Percentiles rank a stretch among this genome's conserved stretches.
Conservation (phyloP, 345 rosid species). For the Erucastrum elatum region DNA sequence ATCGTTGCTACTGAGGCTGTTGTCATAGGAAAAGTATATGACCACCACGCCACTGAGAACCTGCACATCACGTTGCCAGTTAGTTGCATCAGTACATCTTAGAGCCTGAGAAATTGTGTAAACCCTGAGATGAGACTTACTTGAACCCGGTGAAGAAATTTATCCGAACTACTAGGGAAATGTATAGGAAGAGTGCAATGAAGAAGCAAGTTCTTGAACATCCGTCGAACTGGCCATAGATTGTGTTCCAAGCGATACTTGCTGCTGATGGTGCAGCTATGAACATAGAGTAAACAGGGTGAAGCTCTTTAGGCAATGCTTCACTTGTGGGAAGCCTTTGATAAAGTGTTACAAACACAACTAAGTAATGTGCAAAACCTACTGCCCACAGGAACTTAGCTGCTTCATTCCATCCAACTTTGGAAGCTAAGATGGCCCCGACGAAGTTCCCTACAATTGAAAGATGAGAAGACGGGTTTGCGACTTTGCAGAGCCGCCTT, state of each 20-base stretch:
- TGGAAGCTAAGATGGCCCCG: slow-evolving; percentile 84
- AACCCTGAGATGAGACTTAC: slow-evolving; percentile 40
- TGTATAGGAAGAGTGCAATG: slow-evolving; percentile 82
- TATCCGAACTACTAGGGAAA: slow-evolving; percentile 72
- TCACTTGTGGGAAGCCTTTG: slow-evolving; percentile 92
- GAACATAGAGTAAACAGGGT: slow-evolving; percentile 96
- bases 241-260: slow-evolving; percentile 85
- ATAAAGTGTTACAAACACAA: slow-evolving; percentile 82
- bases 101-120: neutral
- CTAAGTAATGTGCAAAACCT: slow-evolving; percentile 93
- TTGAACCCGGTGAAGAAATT: slow-evolving; percentile 95
- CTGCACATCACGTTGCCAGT: slow-evolving; percentile 36
- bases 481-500: slow-evolving; percentile 93
- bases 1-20: slow-evolving; percentile 85
- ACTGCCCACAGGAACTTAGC: slow-evolving; percentile 93
- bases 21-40: slow-evolving; percentile 96
- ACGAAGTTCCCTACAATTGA: slow-evolving; percentile 94
- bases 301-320: slow-evolving; percentile 88
- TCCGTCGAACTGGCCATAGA: slow-evolving; percentile 82
- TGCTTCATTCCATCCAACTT: slow-evolving; percentile 81
- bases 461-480: slow-evolving; percentile 90
- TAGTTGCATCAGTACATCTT: slow-evolving; percentile 5
- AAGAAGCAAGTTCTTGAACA: slow-evolving; percentile 77
- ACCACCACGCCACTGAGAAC: slow-evolving; percentile 97
- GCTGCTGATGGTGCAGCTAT: slow-evolving; percentile 98